Conservation (phyloP, 2,329 filamentous ascomycete genomes). For the Colletotrichum coccodes region DNA sequence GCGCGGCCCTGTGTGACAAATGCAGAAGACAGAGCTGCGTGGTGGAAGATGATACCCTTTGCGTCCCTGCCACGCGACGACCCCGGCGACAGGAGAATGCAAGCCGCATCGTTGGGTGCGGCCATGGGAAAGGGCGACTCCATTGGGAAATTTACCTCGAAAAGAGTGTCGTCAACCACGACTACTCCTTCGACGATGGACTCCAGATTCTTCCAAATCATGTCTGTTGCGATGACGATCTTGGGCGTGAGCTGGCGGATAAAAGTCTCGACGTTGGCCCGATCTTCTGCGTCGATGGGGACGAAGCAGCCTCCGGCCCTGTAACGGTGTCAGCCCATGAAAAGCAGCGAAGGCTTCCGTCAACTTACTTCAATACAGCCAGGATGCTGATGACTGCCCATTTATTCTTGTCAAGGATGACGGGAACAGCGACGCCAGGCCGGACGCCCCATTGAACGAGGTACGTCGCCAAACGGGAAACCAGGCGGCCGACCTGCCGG, state of each 20-base stretch:
- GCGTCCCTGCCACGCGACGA: conserved; percentile 60
- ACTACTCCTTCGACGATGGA: conserved; percentile 52
- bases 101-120: conserved; percentile 61
- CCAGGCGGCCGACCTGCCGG: conserved; percentile 48
- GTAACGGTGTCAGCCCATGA: conserved; percentile 41
- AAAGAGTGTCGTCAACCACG: conserved; percentile 53
- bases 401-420: conserved; percentile 76
- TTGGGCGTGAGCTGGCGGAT: conserved; percentile 55
- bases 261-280: conserved; percentile 51
- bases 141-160: conserved; percentile 37
- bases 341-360: conserved; percentile 38
- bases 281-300: conserved; percentile 57
- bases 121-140: conserved; percentile 45
- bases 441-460: conserved; percentile 62
- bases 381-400: conserved; percentile 77
- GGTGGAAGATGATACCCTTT: conserved; percentile 71
- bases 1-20: conserved; percentile 61
- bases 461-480: conserved; percentile 51
- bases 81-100: conserved; percentile 69
- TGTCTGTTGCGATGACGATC: conserved; percentile 56
- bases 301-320: conserved; percentile 61
- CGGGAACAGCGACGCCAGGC: conserved; percentile 67
- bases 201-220: conserved; percentile 50
- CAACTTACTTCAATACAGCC: conserved; percentile 72
- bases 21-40: conserved; percentile 65